Evolutionary conservation across 139 green algal genomes (phyloP), one percentile per base, ranked within the genome.

Genomic region (Chlamydomonas sp.): DNA sequence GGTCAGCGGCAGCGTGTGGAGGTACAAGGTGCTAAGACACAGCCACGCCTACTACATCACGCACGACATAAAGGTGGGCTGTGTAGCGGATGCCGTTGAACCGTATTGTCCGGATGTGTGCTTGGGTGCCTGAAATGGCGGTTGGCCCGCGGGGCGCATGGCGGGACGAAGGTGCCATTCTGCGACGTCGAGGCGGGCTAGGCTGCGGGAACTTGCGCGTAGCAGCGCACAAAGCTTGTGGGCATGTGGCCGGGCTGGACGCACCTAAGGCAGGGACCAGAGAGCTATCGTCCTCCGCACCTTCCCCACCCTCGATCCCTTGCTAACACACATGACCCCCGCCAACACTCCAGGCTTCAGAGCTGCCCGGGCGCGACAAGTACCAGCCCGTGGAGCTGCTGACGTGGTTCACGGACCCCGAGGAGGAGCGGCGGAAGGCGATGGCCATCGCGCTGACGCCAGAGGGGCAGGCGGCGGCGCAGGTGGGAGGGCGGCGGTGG

Each of bases 11-110:
- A 61, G 9, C 63, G 57, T 88, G 49, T 82, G 74, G 73, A 73
- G 83, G 8, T 88, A 88, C 83, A 88, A 82, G 83, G 73, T 75
- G 73, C 83, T 88, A 31, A 62, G 83, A 2, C 82, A 88, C 83
- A 82, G 74, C 74, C 73, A 81, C 73, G 49, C 83, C 5, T 88
- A 88, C 83, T 88, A 88, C 62, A 60, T 82, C 7, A 88, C 83
- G 16, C 63, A 88, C 63, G 63, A 82, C 83, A 15, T 88, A 16
- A 2, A 80, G 83, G 72, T 76, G 62, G 20, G 63, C 2, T 15
- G 9, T 16, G 62, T 8, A 71, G 10, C 66, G 66, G 66, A 14
- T 71, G 66, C 66, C 12, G 66, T 14, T 71, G 66, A 10, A 71
- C 10, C 66, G 66, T 14, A 71, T 18, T 14, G 10, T 71, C 66